Base-by-base conservation (phyloP, 2,329 filamentous ascomycete genomes). In the Cadophora luteo-olivacea region DNA sequence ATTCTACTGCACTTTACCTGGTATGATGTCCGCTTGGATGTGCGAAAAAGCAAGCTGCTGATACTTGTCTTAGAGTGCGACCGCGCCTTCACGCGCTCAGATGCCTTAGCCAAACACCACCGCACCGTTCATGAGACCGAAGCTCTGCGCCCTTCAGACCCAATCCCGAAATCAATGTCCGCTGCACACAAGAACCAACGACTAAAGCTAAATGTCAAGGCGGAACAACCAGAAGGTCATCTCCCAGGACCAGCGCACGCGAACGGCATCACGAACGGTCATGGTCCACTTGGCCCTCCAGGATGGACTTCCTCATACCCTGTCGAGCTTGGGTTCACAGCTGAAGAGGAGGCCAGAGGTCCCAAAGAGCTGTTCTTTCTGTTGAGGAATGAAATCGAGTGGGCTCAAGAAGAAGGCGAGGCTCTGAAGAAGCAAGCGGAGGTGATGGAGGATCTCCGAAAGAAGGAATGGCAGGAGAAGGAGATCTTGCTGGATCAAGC, bases 111-210 rank as follows among this genome's bases (percentile, higher is more conserved):
- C 1, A 99, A 99, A 80, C 96, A 99, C 79, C 98, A 98, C 93
- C 92, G 96, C 75, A 98, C 96, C 19, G 94, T 99, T 48, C 96
- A 99, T 83, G 96, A 99, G 79, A 97, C 95, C 3, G 96, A 99
- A 81, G 92, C 93, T 19, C 85, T 97, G 25, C 90, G 93, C n/a
- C 92, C 92, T 4, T 89, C 88, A 19, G 89, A 94, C 77, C 89
- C 91, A 1, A 87, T 93, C 14, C 89, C 91, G 25, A 92, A 93
- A 78, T 89, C 89, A 68, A 86, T 88, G 82, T 87, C 89, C 74
- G 77, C 83, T 1, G 79, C 69, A 19, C 70, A 70, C 22, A 74
- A 74, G 19, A 80, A 81, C 55, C 82, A 82, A 68, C 87, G 87
- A 73, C 80, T 89, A 48, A 90, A 89, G 75, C 88, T 89, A 71